Evolutionary conservation across 2,329 filamentous ascomycete genomes (phyloP).

Genomic region (Cladosporium austrohemisphaericum): DNA sequence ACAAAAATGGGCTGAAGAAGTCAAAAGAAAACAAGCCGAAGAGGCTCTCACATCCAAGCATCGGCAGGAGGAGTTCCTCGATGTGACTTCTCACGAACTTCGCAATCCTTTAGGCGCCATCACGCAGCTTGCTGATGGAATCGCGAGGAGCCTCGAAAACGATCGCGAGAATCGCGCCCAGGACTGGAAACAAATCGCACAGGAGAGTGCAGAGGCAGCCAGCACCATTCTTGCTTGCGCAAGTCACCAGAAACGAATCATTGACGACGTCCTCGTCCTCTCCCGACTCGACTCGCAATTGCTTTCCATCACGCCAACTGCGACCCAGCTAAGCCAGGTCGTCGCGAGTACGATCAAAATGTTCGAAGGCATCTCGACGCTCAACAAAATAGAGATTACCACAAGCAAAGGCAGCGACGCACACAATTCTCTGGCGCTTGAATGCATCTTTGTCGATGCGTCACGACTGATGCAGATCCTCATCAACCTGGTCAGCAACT

Average conservation of each 20-base stretch:
- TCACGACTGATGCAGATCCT: slow-evolving; percentile 35
- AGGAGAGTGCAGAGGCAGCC: slow-evolving; percentile 24
- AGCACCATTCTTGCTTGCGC: slow-evolving; percentile 31
- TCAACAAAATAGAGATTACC: slow-evolving; percentile 28
- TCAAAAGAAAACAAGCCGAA: slow-evolving; percentile 19
- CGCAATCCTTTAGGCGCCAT: slow-evolving; percentile 43
- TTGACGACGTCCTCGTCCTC: slow-evolving; percentile 46
- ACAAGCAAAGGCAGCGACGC: not conserved
- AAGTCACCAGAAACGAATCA: slow-evolving; percentile 38
- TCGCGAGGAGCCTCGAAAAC: slow-evolving; percentile 22
- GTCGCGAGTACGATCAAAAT: slow-evolving; percentile 35
- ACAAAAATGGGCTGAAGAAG: slow-evolving; percentile 29
- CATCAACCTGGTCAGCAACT: slow-evolving; percentile 43
- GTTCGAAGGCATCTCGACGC: slow-evolving; percentile 36
- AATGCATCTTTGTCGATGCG: slow-evolving; percentile 27
- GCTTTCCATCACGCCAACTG: slow-evolving; percentile 35
- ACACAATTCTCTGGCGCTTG: slow-evolving; percentile 26
- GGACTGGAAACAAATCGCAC: not conserved
- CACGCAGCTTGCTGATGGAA: slow-evolving; percentile 41
- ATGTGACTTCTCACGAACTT: slow-evolving; percentile 39
- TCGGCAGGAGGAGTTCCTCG: slow-evolving; percentile 31
- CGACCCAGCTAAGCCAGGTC: slow-evolving; percentile 31
- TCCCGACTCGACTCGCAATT: slow-evolving; percentile 36
- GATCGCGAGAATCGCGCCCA: not conserved
- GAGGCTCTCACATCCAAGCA: slow-evolving; percentile 24